Percentiles rank a stretch among this genome's conserved stretches.
Conservation (phyloP, 352 stramenopile genomes). For the Peronospora destructor region DNA sequence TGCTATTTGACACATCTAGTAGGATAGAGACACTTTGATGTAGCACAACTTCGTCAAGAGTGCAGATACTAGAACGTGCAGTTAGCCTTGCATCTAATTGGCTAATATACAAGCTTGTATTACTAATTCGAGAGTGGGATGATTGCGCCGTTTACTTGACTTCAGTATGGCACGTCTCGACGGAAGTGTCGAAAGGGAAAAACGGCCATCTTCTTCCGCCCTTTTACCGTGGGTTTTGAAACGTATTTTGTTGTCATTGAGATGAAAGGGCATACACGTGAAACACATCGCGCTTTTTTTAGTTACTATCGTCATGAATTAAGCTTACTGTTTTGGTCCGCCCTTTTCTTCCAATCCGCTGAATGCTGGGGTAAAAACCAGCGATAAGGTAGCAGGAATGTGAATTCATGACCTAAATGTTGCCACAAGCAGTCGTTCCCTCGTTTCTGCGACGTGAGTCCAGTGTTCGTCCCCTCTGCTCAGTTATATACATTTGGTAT, state of each 20-base stretch:
- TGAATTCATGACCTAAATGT: neutral
- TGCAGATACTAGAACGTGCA: no score
- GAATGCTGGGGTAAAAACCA: slow-evolving; percentile 14
- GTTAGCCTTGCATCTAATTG: slow-evolving; percentile 4
- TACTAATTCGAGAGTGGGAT: slow-evolving; percentile 22
- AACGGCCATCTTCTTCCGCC: slow-evolving; percentile 8
- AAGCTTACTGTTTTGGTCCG: slow-evolving; percentile 10
- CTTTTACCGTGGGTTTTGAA: neutral
- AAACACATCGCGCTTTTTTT: neutral
- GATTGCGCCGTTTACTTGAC: slow-evolving; percentile 29
- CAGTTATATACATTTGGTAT: neutral
- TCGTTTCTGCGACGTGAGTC: slow-evolving; percentile 31
- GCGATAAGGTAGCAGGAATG: slow-evolving; percentile 8
- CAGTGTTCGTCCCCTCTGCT: slow-evolving; percentile 13
- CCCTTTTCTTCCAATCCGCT: slow-evolving; percentile 28
- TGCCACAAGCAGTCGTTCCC: slow-evolving; percentile 20
- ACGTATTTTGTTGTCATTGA: neutral
- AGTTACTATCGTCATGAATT: no score
- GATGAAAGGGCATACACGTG: neutral
- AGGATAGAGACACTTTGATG: slow-evolving; percentile 3
- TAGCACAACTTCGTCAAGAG: no score
- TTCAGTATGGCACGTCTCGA: slow-evolving; percentile 13
- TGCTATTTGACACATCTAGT: slow-evolving; percentile 4
- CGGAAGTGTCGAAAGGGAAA: slow-evolving; percentile 14
- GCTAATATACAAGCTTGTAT: slow-evolving; percentile 4